Evolutionary conservation across 2,329 filamentous ascomycete species (phyloP), one percentile per base, ranked within the genome.

Genomic region (Acephala macrosclerotiorum): DNA sequence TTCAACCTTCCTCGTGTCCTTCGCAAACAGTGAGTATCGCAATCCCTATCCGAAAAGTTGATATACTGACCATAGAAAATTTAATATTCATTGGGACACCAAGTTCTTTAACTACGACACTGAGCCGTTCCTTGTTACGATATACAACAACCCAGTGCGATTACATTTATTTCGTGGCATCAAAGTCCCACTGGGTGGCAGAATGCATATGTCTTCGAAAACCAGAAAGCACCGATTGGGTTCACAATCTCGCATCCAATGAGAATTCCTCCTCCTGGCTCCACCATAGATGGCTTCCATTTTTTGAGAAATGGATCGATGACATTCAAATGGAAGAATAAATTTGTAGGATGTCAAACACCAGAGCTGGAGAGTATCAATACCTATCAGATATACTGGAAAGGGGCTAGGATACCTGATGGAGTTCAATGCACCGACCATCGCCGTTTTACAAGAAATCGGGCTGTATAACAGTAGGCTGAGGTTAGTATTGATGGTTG

Each of bases 301-400:
- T 55, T 42, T n/a, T 18, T 12, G 12, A 9, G 18, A 35, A 16
- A 56, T n/a, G 45, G 55, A 38, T 29, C 49, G 53, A 58, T 47
- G 33, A 14, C 20, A n/a, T 49, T 29, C 22, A 18, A 40, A 74
- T 91, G 92, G 77, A 94, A 33, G 29, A 33, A 33, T 33, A 33
- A 42, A 18, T 18, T n/a, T 95, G 92, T 42, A 2, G 40, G 40
- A 2, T 42, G 16, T 42, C 40, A 42, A 18, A 42, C 16, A n/a
- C 40, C n/a, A 18, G 40, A 42, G n/a, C 40, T 33, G 29, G 18
- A 42, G 14, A 42, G 16, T 42, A 16, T 42, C 14, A 42, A 42
- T n/a, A 42, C 7, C n/a, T 42, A 42, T 42, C 16, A 42, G 40
- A 42, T 42, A 42, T n/a, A 16, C 12, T 42, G 18, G 8, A 42